Base-by-base conservation (phyloP, 75 land plant genomes). In the Picea glauca region DNA sequence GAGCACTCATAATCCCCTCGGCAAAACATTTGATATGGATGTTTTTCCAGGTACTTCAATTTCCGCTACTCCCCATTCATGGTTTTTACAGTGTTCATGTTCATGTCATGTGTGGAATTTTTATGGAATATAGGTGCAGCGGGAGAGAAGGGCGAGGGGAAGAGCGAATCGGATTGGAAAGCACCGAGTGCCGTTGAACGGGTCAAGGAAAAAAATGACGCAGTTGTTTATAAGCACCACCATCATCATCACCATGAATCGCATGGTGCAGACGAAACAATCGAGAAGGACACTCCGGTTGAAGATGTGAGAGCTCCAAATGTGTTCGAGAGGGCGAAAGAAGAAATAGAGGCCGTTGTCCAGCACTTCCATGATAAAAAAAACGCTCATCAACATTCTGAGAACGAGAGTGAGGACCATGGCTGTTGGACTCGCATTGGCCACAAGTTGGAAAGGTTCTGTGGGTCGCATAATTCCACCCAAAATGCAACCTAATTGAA, bases 301-400 rank as follows among this genome's bases (percentile, higher is more conserved):
- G 85, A 81, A 12, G 85, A 81, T 21, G 85, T 89, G 1, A 89
- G 77, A 58, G 90, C 74, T 11, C 90, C 90, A 1, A 79, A 57
- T 57, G 81, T 88, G 61, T 83, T 88, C 63, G 85, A 83, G 31
- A 32, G 87, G 38, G 87, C 81, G 12, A 85, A 83, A 63, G 90
- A 88, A 83, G 90, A 88, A 77, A 58, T 88, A 12, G 87, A 88
- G 63, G 90, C 90, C 33, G 13, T 88, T 43, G 81, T 88, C 26
- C 80, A 77, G 57, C 58, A 87, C 5, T 73, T 86, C 58, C 85
- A 80, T 81, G 86, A 81, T 12, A 50, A 50, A 13, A 12, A 12
- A 50, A 50, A 50, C 0, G 56, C 13, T 13, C 56, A 50, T 50
- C 56, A 50, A 11, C 56, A 50, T 50, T 50, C 56, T 12, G 9